These are phyloP conservation scores for Leptographium radiaticola DNA, from an alignment of 2,329 filamentous ascomycete species.

Conservation along the genomic window DNA sequence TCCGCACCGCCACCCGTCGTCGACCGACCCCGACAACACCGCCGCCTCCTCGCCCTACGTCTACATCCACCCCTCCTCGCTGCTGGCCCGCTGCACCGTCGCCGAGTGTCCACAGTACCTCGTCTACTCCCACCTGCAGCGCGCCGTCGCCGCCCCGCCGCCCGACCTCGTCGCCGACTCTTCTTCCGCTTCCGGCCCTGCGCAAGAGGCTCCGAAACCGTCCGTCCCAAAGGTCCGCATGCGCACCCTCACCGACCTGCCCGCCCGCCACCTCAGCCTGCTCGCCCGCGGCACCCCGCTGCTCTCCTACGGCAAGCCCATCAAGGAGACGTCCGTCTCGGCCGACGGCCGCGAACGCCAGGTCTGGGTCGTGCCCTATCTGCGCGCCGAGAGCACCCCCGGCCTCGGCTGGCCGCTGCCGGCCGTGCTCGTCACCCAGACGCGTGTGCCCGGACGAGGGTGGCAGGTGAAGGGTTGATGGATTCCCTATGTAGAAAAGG, in stretches of 20 bases:
- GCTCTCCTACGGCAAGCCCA: constrained; percentile 74
- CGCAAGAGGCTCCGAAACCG: constrained; percentile 9
- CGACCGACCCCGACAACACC: no score
- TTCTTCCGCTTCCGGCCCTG: no score
- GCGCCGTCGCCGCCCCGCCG: constrained; percentile 26
- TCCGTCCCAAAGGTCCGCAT: constrained; percentile 65
- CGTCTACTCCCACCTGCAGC: constrained; percentile 76
- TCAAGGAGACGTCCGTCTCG: constrained; percentile 58
- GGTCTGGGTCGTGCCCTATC: constrained; percentile 70
- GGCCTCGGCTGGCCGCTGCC: constrained; percentile 74
- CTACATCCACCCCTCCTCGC: constrained; percentile 76
- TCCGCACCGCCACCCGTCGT: no score
- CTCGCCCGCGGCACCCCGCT: constrained; percentile 78
- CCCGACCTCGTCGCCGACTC: no score
- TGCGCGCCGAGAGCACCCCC: constrained; percentile 54
- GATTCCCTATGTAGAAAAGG: no score
- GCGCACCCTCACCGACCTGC: constrained; percentile 73
- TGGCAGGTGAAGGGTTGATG: constrained; percentile 45
- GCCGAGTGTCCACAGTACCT: constrained; percentile 77
- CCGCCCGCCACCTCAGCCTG: constrained; percentile 59
- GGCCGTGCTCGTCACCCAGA: constrained; percentile 73
- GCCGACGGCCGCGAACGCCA: constrained; percentile 40
- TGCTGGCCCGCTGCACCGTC: constrained; percentile 55
- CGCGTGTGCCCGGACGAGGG: constrained; percentile 54
- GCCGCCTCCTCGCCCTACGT: no score